Percentiles rank a stretch among this genome's conserved stretches.
Evolutionary conservation across 495 filamentous ascomycete species (phyloP).

Genomic region (Rhypophila decipiens): DNA sequence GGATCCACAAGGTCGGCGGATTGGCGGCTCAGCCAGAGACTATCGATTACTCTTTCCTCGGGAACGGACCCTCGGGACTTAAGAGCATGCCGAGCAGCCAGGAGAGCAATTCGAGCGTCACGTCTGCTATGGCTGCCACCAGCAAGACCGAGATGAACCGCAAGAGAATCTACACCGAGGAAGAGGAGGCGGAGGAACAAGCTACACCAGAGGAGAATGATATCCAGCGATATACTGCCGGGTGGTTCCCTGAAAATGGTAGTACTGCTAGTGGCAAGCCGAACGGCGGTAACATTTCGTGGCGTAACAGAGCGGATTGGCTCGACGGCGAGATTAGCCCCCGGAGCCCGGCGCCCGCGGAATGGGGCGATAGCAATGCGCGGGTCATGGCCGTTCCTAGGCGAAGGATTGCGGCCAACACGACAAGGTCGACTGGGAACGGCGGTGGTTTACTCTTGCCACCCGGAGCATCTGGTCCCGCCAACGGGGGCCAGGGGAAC

Average conservation of each 20-base stretch:
- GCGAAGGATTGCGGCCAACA: slow-evolving; percentile 9
- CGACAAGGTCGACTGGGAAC: neutral
- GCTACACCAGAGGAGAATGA: neutral
- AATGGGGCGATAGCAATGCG: slow-evolving; percentile 13
- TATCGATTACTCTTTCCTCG: neutral
- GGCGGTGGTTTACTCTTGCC: too few species aligned
- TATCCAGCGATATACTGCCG: neutral
- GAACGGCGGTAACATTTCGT: slow-evolving; percentile 10
- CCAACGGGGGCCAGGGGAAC: slow-evolving; percentile 31
- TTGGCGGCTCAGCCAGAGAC: slow-evolving; percentile 36
- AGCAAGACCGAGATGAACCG: neutral
- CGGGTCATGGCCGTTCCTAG: slow-evolving; percentile 37
- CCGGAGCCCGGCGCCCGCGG: slow-evolving; percentile 22
- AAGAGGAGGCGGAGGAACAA: slow-evolving; percentile 18
- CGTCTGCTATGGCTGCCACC: slow-evolving; percentile 8
- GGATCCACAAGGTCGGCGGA: slow-evolving; percentile 60
- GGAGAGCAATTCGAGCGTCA: slow-evolving; percentile 25
- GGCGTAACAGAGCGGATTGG: slow-evolving; percentile 19
- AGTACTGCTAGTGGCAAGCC: neutral
- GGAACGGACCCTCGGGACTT: slow-evolving; percentile 1
- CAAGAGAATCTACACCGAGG: slow-evolving; percentile 35
- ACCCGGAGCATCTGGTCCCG: slow-evolving; percentile 3
- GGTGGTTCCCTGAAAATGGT: neutral
- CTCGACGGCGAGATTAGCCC: slow-evolving; percentile 34
- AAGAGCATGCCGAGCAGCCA: slow-evolving; percentile 36